Percentiles rank a stretch among this genome's conserved stretches.
Evolutionary conservation across 345 rosid genomes (phyloP).

Genomic region (Gossypium sturtianum): DNA sequence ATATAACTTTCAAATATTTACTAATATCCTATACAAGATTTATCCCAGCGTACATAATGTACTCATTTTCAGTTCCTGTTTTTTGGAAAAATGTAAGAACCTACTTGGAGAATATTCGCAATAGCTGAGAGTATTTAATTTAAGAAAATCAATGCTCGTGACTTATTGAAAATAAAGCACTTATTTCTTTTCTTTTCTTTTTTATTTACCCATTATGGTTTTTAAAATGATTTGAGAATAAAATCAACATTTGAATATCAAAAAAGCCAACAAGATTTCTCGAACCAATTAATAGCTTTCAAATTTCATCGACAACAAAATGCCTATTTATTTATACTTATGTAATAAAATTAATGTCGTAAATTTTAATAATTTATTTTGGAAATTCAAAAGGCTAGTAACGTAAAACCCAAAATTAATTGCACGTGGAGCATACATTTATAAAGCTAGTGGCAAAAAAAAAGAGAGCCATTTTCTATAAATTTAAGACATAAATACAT

Average conservation of each 20-base stretch:
- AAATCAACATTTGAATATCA: not conserved
- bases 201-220: too few species aligned
- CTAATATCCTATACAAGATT: not conserved
- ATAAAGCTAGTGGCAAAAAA: not conserved
- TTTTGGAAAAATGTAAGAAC: not conserved
- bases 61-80: not conserved
- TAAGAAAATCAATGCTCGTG: not conserved
- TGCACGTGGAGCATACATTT: not conserved
- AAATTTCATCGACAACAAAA: not conserved
- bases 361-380: not conserved
- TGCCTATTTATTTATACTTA: not conserved
- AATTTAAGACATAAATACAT: too few species aligned
- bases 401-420: not conserved
- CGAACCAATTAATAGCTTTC: not conserved
- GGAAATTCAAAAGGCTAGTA: not conserved
- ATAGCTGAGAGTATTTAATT: not conserved
- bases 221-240: too few species aligned
- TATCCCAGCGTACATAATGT: not conserved
- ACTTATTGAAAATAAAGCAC: not conserved
- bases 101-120: not conserved
- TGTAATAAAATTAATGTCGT: not conserved
- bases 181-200: too few species aligned
- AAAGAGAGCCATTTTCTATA: too few species aligned
- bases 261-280: not conserved
- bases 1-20: too few species aligned